Base-by-base conservation (phyloP, 1,139 yeast genomes). In the Candida tropicalis region DNA sequence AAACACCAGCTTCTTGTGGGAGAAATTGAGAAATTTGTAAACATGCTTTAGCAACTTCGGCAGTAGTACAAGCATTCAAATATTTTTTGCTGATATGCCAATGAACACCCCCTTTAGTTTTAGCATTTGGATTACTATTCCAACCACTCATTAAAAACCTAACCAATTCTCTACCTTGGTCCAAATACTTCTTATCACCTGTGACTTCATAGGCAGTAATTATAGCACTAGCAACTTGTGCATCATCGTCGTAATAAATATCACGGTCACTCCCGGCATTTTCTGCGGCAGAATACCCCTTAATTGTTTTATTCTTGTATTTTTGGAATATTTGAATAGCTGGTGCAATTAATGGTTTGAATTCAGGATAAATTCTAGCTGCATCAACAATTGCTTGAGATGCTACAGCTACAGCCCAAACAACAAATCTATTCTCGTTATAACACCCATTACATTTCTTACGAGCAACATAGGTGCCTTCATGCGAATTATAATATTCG, bases 211-310 rank as follows among this genome's bases (percentile, higher is more conserved):
- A 84, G 1, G 88, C 87, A 1, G 84, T 75, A 45, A 84, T 66
- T 55, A 82, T 71, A 9, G 85, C 85, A 53, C 84, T 73, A 15
- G 87, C 84, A 12, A 83, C 82, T 58, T 84, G 91, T 4, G 90
- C 91, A 57, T 84, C 86, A 56, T 84, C 91, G 58, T 84, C 91
- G 52, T 81, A 84, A 59, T 84, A 83, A 39, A 84, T 79, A 58
- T 84, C 90, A 38, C 67, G 67, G 59, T 82, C 84, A 39, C 75
- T 77, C 28, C 78, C 76, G 43, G 65, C 66, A 57, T 78, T 71
- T 55, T 77, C 81, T 3, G 84, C 82, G 2, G 86, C 87, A 35
- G 82, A 73, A 58, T 66, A 81, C 2, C 82, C 85, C 46, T 72
- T 75, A 54, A 67, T 56, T 48, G 73, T 65, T 11, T 68, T 66